Evolutionary conservation across 1,139 yeast genomes (phyloP).

Genomic region (Candida gigantensis): DNA sequence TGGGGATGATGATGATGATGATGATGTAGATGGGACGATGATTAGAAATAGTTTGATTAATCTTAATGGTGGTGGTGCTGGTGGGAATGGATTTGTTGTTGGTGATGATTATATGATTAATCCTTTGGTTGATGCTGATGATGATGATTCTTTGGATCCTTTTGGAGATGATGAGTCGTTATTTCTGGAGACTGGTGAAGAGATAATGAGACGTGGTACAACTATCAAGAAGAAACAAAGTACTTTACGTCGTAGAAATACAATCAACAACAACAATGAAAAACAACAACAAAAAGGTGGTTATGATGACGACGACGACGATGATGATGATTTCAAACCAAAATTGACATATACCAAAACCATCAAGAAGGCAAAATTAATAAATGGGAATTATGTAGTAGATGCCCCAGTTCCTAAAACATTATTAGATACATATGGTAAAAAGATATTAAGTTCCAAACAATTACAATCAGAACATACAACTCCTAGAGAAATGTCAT

Average conservation of each 20-base stretch:
- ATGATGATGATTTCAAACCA: conserved; percentile 45
- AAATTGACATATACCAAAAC: conserved; percentile 48
- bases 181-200: conserved; percentile 46
- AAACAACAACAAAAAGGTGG: conserved; percentile 7
- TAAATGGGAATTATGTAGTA: conserved; percentile 71
- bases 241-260: conserved; percentile 2
- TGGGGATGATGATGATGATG: conserved; percentile 20
- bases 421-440: conserved; percentile 54
- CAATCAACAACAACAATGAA: conserved; percentile 1
- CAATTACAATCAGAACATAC: conserved; percentile 33
- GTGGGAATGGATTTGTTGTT: conserved; percentile 6
- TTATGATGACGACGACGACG: conserved; percentile 24
- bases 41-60: neutral
- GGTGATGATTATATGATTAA: conserved; percentile 48
- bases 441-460: conserved; percentile 28
- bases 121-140: conserved; percentile 44
- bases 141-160: conserved; percentile 42
- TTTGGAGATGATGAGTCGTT: conserved; percentile 50
- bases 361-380: conserved; percentile 54
- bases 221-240: conserved; percentile 30
- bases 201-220: conserved; percentile 35
- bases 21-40: too few species aligned
- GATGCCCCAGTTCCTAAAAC: conserved; percentile 77
- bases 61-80: neutral
- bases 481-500: conserved; percentile 59